Evolutionary conservation across 495 filamentous ascomycete genomes (phyloP), one percentile per base, ranked within the genome.

Genomic region (Annulohypoxylon nitens): DNA sequence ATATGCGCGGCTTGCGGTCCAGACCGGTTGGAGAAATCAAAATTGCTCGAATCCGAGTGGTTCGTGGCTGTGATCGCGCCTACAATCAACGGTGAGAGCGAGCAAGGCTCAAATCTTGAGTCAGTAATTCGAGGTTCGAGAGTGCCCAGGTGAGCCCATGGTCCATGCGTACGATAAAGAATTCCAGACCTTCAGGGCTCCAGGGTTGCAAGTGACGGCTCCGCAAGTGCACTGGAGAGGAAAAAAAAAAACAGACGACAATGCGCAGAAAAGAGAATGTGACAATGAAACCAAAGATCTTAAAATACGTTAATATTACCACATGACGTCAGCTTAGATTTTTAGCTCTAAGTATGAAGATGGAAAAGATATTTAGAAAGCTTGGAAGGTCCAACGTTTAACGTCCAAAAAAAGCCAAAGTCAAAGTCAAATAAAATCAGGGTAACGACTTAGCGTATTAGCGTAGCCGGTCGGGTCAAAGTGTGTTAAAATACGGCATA

Each of bases 241-340:
- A 3, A n/a, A 45, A 14, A 39, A 1, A 4, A 43, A 23, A 23
- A 23, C n/a, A 14, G 23, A 26, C 20, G 20, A 53, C 23, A 53
- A 37, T 63, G 25, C 34, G 37, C 20, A 23, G 20, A 23, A 23
- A 23, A 23, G 20, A 43, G 11, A 43, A 43, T 43, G 39, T 11
- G 23, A 54, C 25, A 33, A 41, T 64, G 30, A 30, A 66, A 37
- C n/a, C 47, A 61, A 34, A 67, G 39, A 74, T 74, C 67, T 68
- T 57, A 70, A 63, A 51, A 74, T 74, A 60, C 58, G 55, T 33
- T 63, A 36, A 26, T 64, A 74, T 67, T 60, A 71, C 51, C 51
- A 55, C 26, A 71, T 75, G 72, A 75, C 72, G 72, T 75, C 72
- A 75, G 50, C 2, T 45, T 18, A 26, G 14, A 43, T 73, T 18